Evolutionary conservation across 495 filamentous ascomycete species (phyloP), one percentile per base, ranked within the genome.

Genomic region (Penicillium angulare): DNA sequence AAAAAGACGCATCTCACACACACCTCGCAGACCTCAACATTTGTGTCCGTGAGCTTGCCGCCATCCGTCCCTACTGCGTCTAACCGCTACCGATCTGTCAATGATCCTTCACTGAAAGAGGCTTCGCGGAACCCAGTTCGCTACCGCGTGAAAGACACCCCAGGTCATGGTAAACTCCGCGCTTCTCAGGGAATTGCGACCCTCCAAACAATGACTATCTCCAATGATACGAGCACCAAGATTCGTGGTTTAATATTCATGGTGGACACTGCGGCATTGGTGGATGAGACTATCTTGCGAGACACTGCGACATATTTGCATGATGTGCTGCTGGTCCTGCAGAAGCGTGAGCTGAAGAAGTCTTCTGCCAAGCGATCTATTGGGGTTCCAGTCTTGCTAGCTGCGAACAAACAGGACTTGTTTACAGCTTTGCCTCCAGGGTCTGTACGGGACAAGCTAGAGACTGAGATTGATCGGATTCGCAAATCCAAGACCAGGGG

Each of bases 151-250:
- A 68, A 83, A 61, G 92, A 98, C 74, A 97, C 93, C 3, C 92
- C 92, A 1, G 92, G 92, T 47, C 93, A 97, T 76, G 91, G 90
- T 43, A 98, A 98, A 65, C 82, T 97, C 7, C 89, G 93, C 40
- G 76, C 52, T 59, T 80, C 65, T 66, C 72, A 75, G 38, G 71
- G 67, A 3, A 52, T 76, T 23, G 56, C 72, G 8, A 63, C 72
- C 51, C 60, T 78, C 3, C 49, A 60, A 44, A 60, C 63, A 16
- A 79, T 73, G 76, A 67, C 65, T 41, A 57, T 46, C 47, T 68
- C 67, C n/a, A 75, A 71, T 49, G 70, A 83, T 49, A 64, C 64
- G 7, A 76, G 75, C 42, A 73, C 69, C 35, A 81, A 78, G 48
- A 69, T 92, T 20, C 82, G 83, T 32, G 90, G 87, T n/a, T 72